A percentile compares a stretch with the other conserved stretches of the same genome.
Evolutionary conservation across 2,329 filamentous ascomycete genomes (phyloP).

Genomic region (Passalora sequoiae): DNA sequence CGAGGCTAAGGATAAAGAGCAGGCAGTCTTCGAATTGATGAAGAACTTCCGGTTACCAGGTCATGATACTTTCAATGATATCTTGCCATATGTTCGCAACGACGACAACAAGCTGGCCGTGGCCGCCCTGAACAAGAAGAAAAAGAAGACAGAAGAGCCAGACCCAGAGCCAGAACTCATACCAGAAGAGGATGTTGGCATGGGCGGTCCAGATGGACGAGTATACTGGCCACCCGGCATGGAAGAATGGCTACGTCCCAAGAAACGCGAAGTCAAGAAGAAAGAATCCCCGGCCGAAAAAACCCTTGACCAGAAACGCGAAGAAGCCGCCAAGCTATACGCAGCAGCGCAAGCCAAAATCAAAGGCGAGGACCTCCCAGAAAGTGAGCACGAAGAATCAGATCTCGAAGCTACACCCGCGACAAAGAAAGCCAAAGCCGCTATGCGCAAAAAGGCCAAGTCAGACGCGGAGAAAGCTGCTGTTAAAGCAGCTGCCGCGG

Average conservation of each 20-base stretch:
- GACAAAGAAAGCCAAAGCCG: conserved; percentile 39
- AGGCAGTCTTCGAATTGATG: conserved; percentile 94
- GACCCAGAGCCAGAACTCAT: conserved; percentile 40
- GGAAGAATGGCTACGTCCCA: conserved; percentile 83
- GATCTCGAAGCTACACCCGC: conserved; percentile 35
- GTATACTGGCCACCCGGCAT: conserved; percentile 89
- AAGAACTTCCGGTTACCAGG: conserved; percentile 78
- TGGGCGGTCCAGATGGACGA: conserved; percentile 75
- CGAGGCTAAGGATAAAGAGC: conserved; percentile 96
- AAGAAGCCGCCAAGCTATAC: conserved; percentile 27
- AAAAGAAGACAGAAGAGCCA: conserved; percentile 35
- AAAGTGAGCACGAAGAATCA: conserved; percentile 27
- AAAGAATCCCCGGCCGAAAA: conserved; percentile 41
- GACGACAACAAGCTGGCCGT: conserved; percentile 62
- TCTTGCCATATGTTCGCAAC: conserved; percentile 68
- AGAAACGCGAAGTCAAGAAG: conserved; percentile 63
- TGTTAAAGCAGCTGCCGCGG: conserved; percentile 15
- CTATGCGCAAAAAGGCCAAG: conserved; percentile 25
- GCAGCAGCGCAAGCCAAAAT: conserved; percentile 25
- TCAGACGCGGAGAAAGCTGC: conserved; percentile 23
- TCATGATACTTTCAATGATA: conserved; percentile 66
- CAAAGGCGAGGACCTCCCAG: conserved; percentile 23
- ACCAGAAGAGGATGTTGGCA: conserved; percentile 65
- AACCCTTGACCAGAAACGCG: conserved; percentile 33
- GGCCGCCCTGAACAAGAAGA: conserved; percentile 38